Evolutionary conservation across 2,329 filamentous ascomycete species (phyloP).

Genomic region (Penicillium frequentans): DNA sequence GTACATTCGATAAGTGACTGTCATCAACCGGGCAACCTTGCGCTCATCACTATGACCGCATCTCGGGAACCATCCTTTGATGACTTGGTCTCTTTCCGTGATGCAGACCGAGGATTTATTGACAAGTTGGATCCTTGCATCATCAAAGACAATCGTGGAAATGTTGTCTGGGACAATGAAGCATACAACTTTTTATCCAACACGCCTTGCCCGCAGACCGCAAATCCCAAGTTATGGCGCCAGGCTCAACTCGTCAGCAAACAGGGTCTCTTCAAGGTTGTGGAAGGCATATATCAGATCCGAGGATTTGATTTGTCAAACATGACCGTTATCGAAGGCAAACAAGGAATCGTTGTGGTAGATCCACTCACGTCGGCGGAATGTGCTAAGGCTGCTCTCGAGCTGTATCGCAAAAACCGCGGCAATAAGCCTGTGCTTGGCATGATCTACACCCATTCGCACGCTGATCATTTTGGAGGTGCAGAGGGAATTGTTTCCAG

Average conservation of each 20-base stretch:
- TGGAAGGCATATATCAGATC: constrained; percentile 41
- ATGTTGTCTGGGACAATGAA: constrained; percentile 33
- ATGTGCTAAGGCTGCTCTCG: constrained; percentile 33
- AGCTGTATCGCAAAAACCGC: constrained; percentile 32
- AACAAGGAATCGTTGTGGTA: constrained; percentile 39
- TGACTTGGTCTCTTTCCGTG: neutral
- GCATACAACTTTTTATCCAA: constrained; percentile 28
- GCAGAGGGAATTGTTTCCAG: constrained; percentile 5
- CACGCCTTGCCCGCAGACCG: constrained; percentile 26
- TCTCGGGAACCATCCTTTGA: neutral
- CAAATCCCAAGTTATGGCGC: constrained; percentile 37
- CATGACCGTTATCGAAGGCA: constrained; percentile 42
- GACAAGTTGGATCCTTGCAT: neutral
- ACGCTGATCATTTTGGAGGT: constrained; percentile 43
- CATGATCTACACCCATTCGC: constrained; percentile 46
- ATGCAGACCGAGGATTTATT: neutral
- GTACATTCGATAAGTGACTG: neutral
- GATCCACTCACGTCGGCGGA: constrained; percentile 42
- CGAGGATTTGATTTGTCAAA: constrained; percentile 45
- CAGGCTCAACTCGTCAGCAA: constrained; percentile 33
- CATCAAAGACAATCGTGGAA: neutral
- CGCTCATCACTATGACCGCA: neutral
- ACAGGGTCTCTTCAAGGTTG: constrained; percentile 39
- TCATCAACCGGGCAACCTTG: neutral
- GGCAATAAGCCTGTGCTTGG: constrained; percentile 19